phyloP scores from a whole-genome alignment of 2,329 filamentous ascomycete genomes.

The Mariannaea elegans region DNA sequence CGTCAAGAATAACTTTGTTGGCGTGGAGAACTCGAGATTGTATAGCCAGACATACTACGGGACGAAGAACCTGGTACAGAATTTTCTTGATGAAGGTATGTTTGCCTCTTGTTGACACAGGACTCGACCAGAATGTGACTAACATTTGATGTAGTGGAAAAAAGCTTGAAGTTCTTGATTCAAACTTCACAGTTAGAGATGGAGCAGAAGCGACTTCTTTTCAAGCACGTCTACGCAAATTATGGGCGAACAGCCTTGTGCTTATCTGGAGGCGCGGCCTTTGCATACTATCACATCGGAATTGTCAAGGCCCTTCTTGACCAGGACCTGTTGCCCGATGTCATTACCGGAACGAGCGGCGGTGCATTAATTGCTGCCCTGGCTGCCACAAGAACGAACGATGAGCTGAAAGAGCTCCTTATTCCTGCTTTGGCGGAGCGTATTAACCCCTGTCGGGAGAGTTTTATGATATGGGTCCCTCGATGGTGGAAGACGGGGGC shows the following conservation, averaged over 20 bases:
- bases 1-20: constrained; percentile 97
- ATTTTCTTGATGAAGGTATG: constrained; percentile 84
- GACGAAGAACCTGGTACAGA: constrained; percentile 93
- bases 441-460: constrained; percentile 87
- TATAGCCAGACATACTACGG: constrained; percentile 98
- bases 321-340: constrained; percentile 84
- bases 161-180: constrained; percentile 72
- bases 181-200: constrained; percentile 71
- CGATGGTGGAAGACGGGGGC: constrained; percentile 95
- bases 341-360: constrained; percentile 96
- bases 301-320: constrained; percentile 91
- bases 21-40: constrained; percentile 90
- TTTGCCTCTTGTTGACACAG: not conserved
- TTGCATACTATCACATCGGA: constrained; percentile 97
- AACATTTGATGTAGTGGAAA: constrained; percentile 63
- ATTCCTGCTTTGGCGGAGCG: constrained; percentile 86
- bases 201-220: constrained; percentile 81
- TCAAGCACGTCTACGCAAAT: constrained; percentile 90
- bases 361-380: constrained; percentile 90
- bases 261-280: constrained; percentile 90
- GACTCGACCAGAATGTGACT: constrained; percentile 9
- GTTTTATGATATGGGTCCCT: constrained; percentile 76
- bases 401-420: constrained; percentile 85
- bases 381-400: constrained; percentile 88
- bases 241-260: constrained; percentile 93